A percentile compares a stretch with the other conserved stretches of the same genome.
Evolutionary conservation across 306 rosid species (phyloP).

Genomic region (Pyrus pyrifolia): DNA sequence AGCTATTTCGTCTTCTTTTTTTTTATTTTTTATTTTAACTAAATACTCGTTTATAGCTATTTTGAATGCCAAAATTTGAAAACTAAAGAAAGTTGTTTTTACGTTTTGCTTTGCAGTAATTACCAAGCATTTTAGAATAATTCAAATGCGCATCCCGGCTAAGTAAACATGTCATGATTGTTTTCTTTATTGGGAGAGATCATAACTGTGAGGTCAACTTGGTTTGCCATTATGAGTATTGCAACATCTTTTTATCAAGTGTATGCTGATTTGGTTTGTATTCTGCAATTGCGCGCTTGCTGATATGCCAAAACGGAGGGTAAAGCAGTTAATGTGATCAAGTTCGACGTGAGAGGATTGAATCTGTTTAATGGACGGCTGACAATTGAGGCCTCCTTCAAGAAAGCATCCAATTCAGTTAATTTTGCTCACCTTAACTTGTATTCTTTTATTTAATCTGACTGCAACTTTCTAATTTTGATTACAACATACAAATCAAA

Average conservation of each 20-base stretch:
- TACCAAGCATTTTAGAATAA: too few species aligned
- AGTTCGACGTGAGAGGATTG: conserved; percentile 69
- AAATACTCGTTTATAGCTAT: too few species aligned
- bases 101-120: too few species aligned
- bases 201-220: background rate
- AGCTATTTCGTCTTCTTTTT: too few species aligned
- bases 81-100: too few species aligned
- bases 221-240: too few species aligned
- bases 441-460: background rate
- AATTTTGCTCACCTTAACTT: conserved; percentile 14
- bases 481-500: background rate
- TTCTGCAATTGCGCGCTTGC: conserved; percentile 13
- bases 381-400: conserved; percentile 71
- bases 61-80: too few species aligned
- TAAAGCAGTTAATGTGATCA: conserved; percentile 74
- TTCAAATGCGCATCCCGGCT: conserved; percentile 54
- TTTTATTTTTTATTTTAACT: too few species aligned
- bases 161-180: too few species aligned
- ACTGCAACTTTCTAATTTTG: too few species aligned
- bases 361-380: conserved; percentile 59
- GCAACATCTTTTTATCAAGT: background rate
- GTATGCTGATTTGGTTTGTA: conserved; percentile 14
- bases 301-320: conserved; percentile 46
- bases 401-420: conserved; percentile 71
- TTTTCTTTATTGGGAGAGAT: too few species aligned